Base-by-base conservation (phyloP, 768 basidiomycete species). In the Pulveroboletus sp. region DNA sequence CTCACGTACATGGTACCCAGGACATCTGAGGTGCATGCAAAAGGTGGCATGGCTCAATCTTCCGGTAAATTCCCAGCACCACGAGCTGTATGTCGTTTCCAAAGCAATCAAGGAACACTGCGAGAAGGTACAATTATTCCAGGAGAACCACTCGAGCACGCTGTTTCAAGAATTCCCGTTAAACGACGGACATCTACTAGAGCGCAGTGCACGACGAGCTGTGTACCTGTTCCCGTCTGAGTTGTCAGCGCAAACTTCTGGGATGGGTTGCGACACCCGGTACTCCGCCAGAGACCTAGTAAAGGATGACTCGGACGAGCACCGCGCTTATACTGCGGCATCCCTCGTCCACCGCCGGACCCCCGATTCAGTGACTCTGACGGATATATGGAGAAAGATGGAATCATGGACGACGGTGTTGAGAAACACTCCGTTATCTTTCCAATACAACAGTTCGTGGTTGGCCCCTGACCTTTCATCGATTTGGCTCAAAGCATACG, bases 21-120 rank as follows among this genome's bases (percentile, higher is more conserved):
- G 24, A 8, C 65, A 73, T 35, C 57, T 70, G 14, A 53, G 32
- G 8, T 57, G 53, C n/a, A 79, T 78, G 75, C 71, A 78, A 51
- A 64, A 54, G 3, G 68, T 76, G 0, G 27, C 59, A 3, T 59
- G 76, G 76, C 47, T 18, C 18, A 14, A 46, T 14, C 51, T 61
- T 45, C 46, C 56, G 6, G 15, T 59, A 2, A 43, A 53, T 26
- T 55, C 69, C 2, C 74, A 75, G 42, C 67, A 72, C 44, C 56
- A 62, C 43, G 61, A 49, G 4, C 57, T 74, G 41, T 55, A 61
- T 30, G 5, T 50, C 14, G 49, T 55, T n/a, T 55, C 60, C 5
- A 53, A 59, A 14, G 58, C 49, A 10, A 73, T 76, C 43, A 52
- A 72, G 26, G 50, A 62, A 0, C 63, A 67, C 41, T 56, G 46